These are phyloP conservation scores for Labyrinthula sp. DNA, from an alignment of 352 stramenopile species.

Conservation along the genomic window DNA sequence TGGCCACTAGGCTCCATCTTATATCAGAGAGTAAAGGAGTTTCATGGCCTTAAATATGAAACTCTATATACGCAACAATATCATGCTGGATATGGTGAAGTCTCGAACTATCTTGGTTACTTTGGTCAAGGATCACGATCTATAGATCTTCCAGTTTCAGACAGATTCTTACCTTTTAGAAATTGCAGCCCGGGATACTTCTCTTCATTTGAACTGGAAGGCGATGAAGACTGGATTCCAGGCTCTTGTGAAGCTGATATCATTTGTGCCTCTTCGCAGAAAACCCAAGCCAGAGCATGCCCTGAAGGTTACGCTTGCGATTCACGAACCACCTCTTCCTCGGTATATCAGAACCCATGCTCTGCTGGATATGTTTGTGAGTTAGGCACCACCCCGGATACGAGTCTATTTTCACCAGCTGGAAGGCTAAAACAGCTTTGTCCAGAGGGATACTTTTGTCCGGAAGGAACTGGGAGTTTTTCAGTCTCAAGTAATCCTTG, in stretches of 20 bases:
- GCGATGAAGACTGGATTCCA: conserved; percentile 63
- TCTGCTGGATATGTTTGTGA: conserved; percentile 71
- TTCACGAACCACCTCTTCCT: conserved; percentile 55
- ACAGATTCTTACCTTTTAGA: conserved; percentile 54
- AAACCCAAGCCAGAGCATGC: conserved; percentile 62
- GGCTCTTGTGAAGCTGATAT: conserved; percentile 85
- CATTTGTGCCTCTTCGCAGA: conserved; percentile 52
- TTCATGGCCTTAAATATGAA: conserved; percentile 74
- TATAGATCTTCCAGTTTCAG: conserved; percentile 56
- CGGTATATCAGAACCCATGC: conserved; percentile 47
- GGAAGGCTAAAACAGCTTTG: conserved; percentile 66
- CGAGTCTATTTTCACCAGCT: conserved; percentile 54
- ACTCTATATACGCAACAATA: conserved; percentile 53
- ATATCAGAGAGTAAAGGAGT: conserved; percentile 75
- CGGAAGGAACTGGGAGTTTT: conserved; percentile 52
- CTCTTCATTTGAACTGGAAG: conserved; percentile 30
- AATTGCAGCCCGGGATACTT: conserved; percentile 81
- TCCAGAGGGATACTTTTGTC: conserved; percentile 59
- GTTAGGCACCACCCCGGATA: conserved; percentile 73
- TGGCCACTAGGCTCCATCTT: conserved; percentile 58
- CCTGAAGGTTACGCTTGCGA: conserved; percentile 80
- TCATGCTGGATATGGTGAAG: conserved; percentile 74
- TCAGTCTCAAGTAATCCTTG: conserved; percentile 54
- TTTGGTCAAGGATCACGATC: conserved; percentile 56
- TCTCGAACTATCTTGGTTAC: conserved; percentile 42